phyloP scores from a whole-genome alignment of 768 basidiomycete species.

The Xerocomellus dryophilus region DNA sequence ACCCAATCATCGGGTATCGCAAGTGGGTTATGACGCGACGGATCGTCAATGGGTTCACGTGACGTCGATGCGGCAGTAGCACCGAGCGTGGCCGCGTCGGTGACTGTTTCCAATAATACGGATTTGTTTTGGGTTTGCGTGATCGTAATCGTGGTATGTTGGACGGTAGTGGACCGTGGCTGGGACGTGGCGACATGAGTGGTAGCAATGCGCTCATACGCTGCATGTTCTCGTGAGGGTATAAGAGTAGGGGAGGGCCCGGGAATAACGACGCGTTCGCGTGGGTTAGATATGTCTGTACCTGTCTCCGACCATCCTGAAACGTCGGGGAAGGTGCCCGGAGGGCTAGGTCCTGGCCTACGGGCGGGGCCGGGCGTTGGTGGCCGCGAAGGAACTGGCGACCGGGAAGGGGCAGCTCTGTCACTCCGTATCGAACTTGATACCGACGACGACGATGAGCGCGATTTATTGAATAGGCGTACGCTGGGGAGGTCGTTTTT shows the following conservation, averaged over 20 bases:
- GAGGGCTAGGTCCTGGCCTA: conserved; percentile 26
- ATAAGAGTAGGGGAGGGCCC: conserved; percentile 30
- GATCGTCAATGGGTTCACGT: conserved; percentile 8
- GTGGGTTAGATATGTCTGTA: conserved; percentile 23
- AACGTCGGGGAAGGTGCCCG: conserved; percentile 26
- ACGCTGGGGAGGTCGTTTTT: conserved; percentile 33
- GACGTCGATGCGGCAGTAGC: background rate
- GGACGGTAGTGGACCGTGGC: conserved; percentile 1
- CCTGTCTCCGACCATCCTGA: conserved; percentile 34
- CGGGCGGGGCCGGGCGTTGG: conserved; percentile 19
- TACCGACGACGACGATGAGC: conserved; percentile 14
- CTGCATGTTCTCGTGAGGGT: conserved; percentile 20
- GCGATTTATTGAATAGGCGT: conserved; percentile 22
- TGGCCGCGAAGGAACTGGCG: conserved; percentile 17
- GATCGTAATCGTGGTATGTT: conserved; percentile 9
- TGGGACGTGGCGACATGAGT: conserved; percentile 6
- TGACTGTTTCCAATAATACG: background rate
- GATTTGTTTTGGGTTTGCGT: conserved; percentile 14
- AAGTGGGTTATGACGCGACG: conserved; percentile 19
- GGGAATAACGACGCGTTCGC: conserved; percentile 13
- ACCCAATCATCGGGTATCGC: conserved; percentile 33
- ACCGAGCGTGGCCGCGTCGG: background rate
- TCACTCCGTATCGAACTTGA: conserved; percentile 31
- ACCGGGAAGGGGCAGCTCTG: conserved; percentile 28
- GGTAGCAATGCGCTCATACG: conserved; percentile 12